These are phyloP conservation scores for Cytospora piceicola DNA, from an alignment of 2,329 filamentous ascomycete species.

Conservation along the genomic window DNA sequence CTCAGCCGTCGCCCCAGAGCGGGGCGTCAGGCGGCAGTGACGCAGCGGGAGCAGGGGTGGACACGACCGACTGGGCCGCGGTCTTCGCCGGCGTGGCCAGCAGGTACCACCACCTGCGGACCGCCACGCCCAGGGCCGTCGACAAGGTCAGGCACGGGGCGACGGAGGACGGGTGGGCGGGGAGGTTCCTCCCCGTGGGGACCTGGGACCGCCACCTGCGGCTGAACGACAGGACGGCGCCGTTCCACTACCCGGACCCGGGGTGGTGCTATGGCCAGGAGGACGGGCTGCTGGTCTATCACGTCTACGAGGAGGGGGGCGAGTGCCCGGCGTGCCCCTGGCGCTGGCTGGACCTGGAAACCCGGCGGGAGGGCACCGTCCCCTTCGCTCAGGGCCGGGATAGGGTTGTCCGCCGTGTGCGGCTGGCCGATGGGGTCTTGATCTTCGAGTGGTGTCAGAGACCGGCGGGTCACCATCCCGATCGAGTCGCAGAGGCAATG, in stretches of 20 bases:
- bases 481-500: constrained; percentile 51
- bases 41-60: no score
- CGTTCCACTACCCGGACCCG: constrained; percentile 52
- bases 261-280: constrained; percentile 58
- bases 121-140: constrained; percentile 50
- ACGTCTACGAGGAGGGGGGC: constrained; percentile 15
- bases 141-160: constrained; percentile 48
- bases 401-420: constrained; percentile 58
- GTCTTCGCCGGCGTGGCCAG: constrained; percentile 55
- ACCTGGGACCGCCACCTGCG: constrained; percentile 52
- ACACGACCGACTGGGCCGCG: constrained; percentile 42
- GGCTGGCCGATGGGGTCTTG: constrained; percentile 58
- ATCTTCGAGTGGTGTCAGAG: constrained; percentile 66
- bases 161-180: constrained; percentile 34
- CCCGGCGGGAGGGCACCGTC: constrained; percentile 46
- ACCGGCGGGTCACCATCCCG: constrained; percentile 46
- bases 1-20: not conserved
- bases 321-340: constrained; percentile 37
- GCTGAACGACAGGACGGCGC: constrained; percentile 44
- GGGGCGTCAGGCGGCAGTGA: not conserved
- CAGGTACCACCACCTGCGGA: constrained; percentile 58
- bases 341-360: constrained; percentile 55
- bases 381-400: constrained; percentile 52
- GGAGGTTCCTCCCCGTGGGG: constrained; percentile 40
- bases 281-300: constrained; percentile 61